Base-by-base conservation (phyloP, 805 yeast species). In the Teunomyces atbi region DNA sequence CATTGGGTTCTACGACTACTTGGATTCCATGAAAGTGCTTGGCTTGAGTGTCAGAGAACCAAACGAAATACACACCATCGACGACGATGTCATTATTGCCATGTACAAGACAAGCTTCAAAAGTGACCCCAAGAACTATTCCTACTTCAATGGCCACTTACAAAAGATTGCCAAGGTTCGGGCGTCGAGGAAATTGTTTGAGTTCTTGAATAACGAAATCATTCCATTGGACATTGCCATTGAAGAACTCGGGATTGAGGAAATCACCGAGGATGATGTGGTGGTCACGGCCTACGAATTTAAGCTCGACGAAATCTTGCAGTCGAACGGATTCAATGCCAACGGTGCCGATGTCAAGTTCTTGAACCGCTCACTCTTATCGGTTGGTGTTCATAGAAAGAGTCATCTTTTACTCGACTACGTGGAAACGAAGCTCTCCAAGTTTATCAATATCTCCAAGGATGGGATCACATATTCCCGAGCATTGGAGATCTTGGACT, bases 201-300 rank as follows among this genome's bases (percentile, higher is more conserved):
- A 58, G 7, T 71, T 53, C 38, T 41, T 70, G n/a, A 53, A 51
- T 1, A 48, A 48, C 5, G 77, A 71, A 45, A 36, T 73, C 16
- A 46, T 72, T 5, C 76, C 77, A 1, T 41, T 62, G 10, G 36
- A 48, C 19, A 53, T 69, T 16, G 73, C 77, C 1, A 47, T 69
- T 33, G 63, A 61, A 3, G 73, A 68, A 42, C 53, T 73, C 41
- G 60, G 66, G 7, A 64, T 72, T 20, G 77, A 71, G 47, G 74
- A 68, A 42, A 63, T 70, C 29, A 73, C 77, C 12, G 77, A 73
- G 47, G 77, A 73, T 58, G 94, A 87, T 51, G 81, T 86, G 37
- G 78, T 89, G 2, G 73, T 82, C 23, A 85, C 95, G 1, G 91
- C 95, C 0, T 86, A 80, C 57, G 83, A 85, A 47, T 72, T 85